Evolutionary conservation across 2,329 filamentous ascomycete genomes (phyloP), one percentile per base, ranked within the genome.

Genomic region (Ceratocystis lukuohia): DNA sequence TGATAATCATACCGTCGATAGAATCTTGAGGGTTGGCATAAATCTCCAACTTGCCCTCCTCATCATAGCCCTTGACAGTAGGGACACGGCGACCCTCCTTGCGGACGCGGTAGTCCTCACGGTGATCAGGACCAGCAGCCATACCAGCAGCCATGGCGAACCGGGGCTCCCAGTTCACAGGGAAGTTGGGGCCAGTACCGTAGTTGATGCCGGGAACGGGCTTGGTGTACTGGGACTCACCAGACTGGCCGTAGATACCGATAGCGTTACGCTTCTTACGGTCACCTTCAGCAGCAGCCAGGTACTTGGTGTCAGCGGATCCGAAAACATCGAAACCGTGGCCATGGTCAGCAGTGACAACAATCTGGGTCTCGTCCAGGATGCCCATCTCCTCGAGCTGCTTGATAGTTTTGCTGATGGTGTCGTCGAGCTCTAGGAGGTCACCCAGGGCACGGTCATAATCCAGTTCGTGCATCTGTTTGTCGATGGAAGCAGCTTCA

Each of bases 241-340:
- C 90, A 0, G 88, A 89, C 71, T 86, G 79, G 70, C 84, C 77
- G 78, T 95, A 94, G 37, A 81, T 80, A 67, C 89, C 89, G 63
- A 94, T 79, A 48, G 90, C 89, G 62, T 82, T 79, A 71, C 90
- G 88, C 81, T 91, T 93, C 71, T 82, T 77, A 71, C 90, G 87
- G 73, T 88, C 84, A 20, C 80, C 80, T 5, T 79, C 75, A 71
- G 91, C 83, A 3, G 82, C 81, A 17, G 82, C 78, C 61, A 93
- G 80, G 76, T 92, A 94, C 73, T 88, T 79, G 20, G 89, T 94
- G 73, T 95, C 90, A 61, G 90, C 88, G 69, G 81, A 86, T 69
- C 90, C 90, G 74, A 87, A 92, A 70, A 95, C 90, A 75, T 92
- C 90, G 74, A 95, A 95, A 66, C 90, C 90, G 77, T 95, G 90